Percentiles rank a stretch among this genome's conserved stretches.
phyloP scores from a whole-genome alignment of 2,329 filamentous ascomycete species.

The Dothideomycetes sp. region DNA sequence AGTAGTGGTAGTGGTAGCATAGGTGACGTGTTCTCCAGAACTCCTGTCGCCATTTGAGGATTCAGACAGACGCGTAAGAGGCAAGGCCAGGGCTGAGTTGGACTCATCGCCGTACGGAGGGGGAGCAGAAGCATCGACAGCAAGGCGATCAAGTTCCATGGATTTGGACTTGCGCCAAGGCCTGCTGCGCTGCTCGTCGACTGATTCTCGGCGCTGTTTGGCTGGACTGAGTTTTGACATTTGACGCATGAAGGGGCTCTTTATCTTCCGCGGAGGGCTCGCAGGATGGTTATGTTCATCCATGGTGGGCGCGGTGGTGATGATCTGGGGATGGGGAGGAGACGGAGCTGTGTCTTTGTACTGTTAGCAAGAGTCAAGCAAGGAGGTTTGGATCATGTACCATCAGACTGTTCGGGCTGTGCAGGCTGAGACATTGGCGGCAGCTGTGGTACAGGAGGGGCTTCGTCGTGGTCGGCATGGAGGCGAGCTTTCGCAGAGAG shows the following conservation, averaged over 20 bases:
- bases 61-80: slow-evolving; percentile 62
- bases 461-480: slow-evolving; percentile 50
- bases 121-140: slow-evolving; percentile 30
- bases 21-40: slow-evolving; percentile 48
- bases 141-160: slow-evolving; percentile 8
- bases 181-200: slow-evolving; percentile 24
- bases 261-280: slow-evolving; percentile 12
- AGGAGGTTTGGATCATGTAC: too few relatives aligned
- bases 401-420: neutral
- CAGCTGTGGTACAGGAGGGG: slow-evolving; percentile 35
- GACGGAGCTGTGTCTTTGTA: too few relatives aligned
- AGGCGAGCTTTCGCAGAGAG: slow-evolving; percentile 66
- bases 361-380: too few relatives aligned
- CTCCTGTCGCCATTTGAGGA: slow-evolving; percentile 83
- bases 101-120: slow-evolving; percentile 54
- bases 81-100: slow-evolving; percentile 53
- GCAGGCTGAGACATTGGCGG: slow-evolving; percentile 24
- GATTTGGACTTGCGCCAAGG: slow-evolving; percentile 7
- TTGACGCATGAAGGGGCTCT: slow-evolving; percentile 18
- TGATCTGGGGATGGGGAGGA: slow-evolving; percentile 54
- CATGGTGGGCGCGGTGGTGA: slow-evolving; percentile 81
- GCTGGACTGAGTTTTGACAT: slow-evolving; percentile 26
- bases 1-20: slow-evolving; percentile 52
- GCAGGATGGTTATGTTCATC: slow-evolving; percentile 27
- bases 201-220: slow-evolving; percentile 9